These are phyloP conservation scores for Sporisorium exsertum DNA, from an alignment of 1,284 basidiomycete genomes.

Conservation along the genomic window DNA sequence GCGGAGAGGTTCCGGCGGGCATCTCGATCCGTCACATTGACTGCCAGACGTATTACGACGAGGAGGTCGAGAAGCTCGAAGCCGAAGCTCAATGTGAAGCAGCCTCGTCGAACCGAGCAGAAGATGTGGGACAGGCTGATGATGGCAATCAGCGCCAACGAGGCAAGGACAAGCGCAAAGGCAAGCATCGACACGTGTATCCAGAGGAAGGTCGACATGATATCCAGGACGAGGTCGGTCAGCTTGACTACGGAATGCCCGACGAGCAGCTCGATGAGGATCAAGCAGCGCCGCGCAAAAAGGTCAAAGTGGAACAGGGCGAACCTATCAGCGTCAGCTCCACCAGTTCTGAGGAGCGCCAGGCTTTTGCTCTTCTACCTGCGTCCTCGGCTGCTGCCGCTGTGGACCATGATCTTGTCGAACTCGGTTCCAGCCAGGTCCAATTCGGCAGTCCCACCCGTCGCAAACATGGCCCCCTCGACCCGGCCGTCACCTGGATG, in stretches of 20 bases:
- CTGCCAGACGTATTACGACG: slow-evolving; percentile 32
- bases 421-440: neutral
- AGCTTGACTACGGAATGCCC: slow-evolving; percentile 11
- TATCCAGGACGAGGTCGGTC: neutral
- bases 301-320: neutral
- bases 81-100: neutral
- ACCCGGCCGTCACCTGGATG: neutral
- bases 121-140: neutral
- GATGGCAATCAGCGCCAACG: neutral
- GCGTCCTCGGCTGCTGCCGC: no score
- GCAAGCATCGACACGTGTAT: neutral
- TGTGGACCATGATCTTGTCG: neutral
- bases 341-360: neutral
- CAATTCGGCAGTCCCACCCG: neutral
- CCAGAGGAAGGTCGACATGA: neutral
- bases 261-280: neutral
- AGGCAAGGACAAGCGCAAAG: neutral
- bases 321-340: neutral
- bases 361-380: no score
- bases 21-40: slow-evolving; percentile 24
- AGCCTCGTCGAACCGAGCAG: neutral
- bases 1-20: slow-evolving; percentile 9
- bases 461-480: neutral
- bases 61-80: slow-evolving; percentile 5
- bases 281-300: slow-evolving; percentile 2